Base-by-base conservation (phyloP, 352 stramenopile genomes). In the Phytophthora boehmeriae region DNA sequence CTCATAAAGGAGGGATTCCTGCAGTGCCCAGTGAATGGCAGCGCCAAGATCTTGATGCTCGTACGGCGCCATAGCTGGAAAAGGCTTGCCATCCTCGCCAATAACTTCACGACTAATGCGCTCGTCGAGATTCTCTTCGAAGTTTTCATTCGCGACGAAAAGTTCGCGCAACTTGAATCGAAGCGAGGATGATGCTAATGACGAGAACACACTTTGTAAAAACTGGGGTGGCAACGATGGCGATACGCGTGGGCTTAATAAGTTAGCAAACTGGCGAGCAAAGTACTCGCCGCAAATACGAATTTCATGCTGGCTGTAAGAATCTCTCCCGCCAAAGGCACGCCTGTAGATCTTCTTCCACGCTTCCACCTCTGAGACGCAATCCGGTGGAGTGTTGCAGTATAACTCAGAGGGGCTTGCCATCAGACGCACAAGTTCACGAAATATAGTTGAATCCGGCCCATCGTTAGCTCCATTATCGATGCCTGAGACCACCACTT, bases 41-140 rank as follows among this genome's bases (percentile, higher is more conserved):
- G 84, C 80, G n/a, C 82, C 84, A 54, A 90, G 78, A 51, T 93
- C 80, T 66, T 92, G 84, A 41, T 93, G 84, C 4, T 80, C 63
- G 39, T 92, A 92, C 23, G 49, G 68, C 0, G 75, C 78, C 38
- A 85, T 84, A 8, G 52, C 23, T 42, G 59, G 52, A 47, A 66
- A 59, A 8, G 56, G 23, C 28, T 52, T 58, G 6, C 54, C 72
- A 20, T 62, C 23, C 14, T 74, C 63, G 16, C 72, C 66, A 28
- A 69, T 38, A 44, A 67, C 19, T 35, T 54, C 49, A 39, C 45
- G 59, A 46, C 59, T 61, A 42, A 55, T 43, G 8, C 34, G 11
- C 11, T 36, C 42, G 30, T 53, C 46, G 17, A 57, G 23, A 14
- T 68, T 66, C 9, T 72, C 44, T 3, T 58, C 50, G 17, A 72